phyloP scores from a whole-genome alignment of 306 rosid species.

The Castanea mollissima region DNA sequence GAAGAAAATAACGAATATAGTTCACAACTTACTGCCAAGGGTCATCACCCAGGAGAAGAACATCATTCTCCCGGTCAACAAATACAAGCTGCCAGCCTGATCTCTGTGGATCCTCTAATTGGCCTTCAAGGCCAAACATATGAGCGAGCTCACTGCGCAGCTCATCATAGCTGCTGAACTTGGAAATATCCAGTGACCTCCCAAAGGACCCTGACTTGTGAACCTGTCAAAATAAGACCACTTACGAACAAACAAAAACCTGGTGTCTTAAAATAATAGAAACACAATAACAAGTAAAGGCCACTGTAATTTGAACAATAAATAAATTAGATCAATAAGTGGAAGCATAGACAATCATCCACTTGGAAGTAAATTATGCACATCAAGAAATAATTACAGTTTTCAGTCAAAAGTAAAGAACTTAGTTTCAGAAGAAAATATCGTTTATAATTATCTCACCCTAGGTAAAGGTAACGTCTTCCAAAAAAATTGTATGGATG shows the following conservation, averaged over 20 bases:
- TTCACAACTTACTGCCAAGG: conserved; percentile 52
- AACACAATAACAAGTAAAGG: neutral
- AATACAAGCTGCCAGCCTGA: conserved; percentile 99
- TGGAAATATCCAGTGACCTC: conserved; percentile 63
- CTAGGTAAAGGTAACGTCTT: neutral
- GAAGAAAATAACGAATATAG: neutral
- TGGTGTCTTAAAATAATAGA: neutral
- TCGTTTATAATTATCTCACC: neutral
- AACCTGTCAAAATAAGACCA: conserved; percentile 29
- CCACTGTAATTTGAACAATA: neutral
- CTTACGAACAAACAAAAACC: neutral
- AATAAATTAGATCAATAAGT: neutral
- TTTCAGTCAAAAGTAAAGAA: neutral
- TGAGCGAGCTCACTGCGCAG: conserved; percentile 86
- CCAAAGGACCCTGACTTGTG: conserved; percentile 62
- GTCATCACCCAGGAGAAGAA: conserved; percentile 87
- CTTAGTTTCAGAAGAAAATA: neutral
- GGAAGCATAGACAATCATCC: neutral
- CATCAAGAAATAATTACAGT: neutral
- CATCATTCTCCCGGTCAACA: conserved; percentile 90
- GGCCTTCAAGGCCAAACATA: conserved; percentile 81
- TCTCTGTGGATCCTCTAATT: conserved; percentile 88
- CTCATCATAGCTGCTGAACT: conserved; percentile 79
- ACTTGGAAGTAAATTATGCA: neutral
- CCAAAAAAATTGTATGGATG: neutral